Percentiles rank a stretch among this genome's conserved stretches.
Evolutionary conservation across 768 basidiomycete genomes (phyloP).

Genomic region (Lactifluus rugatus): DNA sequence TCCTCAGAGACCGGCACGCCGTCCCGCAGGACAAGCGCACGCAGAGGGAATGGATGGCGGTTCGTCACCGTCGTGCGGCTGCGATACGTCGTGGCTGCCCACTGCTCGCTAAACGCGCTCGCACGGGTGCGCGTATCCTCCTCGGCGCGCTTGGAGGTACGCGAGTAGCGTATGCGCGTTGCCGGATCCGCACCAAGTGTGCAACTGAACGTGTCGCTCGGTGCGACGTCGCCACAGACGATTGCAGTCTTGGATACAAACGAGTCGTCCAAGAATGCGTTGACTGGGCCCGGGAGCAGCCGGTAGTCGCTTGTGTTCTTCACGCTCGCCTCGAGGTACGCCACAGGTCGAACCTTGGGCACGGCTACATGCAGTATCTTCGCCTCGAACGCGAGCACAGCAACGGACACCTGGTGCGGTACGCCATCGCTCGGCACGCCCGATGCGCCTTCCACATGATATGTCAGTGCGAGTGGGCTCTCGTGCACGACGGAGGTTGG

Average conservation of each 20-base stretch:
- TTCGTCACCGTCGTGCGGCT: conserved; percentile 34
- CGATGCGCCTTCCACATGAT: conserved; percentile 39
- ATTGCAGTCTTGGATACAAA: conserved; percentile 48
- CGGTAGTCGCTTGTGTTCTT: conserved; percentile 51
- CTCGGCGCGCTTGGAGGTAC: conserved; percentile 30
- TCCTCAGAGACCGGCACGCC: conserved; percentile 32
- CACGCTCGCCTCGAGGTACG: conserved; percentile 37
- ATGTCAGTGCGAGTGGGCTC: conserved; percentile 44
- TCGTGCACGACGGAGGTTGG: conserved; percentile 39
- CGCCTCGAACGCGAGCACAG: conserved; percentile 38
- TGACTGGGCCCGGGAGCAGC: conserved; percentile 44
- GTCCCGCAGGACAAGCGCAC: conserved; percentile 38
- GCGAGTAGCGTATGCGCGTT: conserved; percentile 32
- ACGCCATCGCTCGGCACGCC: conserved; percentile 46
- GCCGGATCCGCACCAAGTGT: conserved; percentile 37
- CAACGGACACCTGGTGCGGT: conserved; percentile 45
- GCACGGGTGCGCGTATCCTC: conserved; percentile 21
- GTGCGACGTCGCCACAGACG: conserved; percentile 35
- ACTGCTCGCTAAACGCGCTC: conserved; percentile 37
- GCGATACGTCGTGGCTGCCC: conserved; percentile 36
- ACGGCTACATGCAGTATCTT: conserved; percentile 39
- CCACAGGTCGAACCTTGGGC: conserved; percentile 39
- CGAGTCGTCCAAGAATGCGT: conserved; percentile 46
- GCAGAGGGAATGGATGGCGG: conserved; percentile 37
- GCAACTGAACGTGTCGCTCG: conserved; percentile 43